A percentile compares a stretch with the other conserved stretches of the same genome.
phyloP scores from a whole-genome alignment of 495 filamentous ascomycete genomes.

The Elasticomyces elasticus region DNA sequence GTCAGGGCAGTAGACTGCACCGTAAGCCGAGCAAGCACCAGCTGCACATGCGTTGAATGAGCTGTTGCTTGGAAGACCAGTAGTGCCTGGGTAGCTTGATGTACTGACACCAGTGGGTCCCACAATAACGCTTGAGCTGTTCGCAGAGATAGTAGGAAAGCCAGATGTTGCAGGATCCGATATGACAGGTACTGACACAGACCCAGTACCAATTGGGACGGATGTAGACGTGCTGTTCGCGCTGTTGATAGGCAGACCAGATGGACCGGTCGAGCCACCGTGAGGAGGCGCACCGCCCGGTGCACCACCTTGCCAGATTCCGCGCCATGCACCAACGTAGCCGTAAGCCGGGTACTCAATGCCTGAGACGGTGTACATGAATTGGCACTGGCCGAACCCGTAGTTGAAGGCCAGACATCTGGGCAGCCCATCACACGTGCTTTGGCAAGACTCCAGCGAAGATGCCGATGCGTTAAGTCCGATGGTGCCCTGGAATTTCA shows the following conservation, averaged over 20 bases:
- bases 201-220: too few relatives aligned
- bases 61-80: neutral
- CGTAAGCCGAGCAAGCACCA: neutral
- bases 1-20: neutral
- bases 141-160: neutral
- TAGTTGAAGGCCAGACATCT: slow-evolving; percentile 5
- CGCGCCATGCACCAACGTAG: slow-evolving; percentile 7
- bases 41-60: neutral
- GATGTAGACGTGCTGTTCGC: neutral
- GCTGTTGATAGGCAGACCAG: slow-evolving; percentile 1
- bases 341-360: neutral
- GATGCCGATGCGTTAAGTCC: neutral
- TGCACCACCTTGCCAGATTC: neutral
- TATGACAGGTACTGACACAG: too few relatives aligned
- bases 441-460: neutral
- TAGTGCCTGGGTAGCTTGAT: neutral
- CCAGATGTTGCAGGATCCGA: slow-evolving; percentile 1
- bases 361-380: neutral
- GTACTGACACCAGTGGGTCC: neutral
- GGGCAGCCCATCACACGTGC: neutral
- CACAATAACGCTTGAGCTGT: neutral
- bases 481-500: neutral
- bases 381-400: neutral
- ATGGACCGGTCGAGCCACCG: neutral
- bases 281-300: neutral